Percentiles rank a stretch among this genome's conserved stretches.
phyloP scores from a whole-genome alignment of 2,329 filamentous ascomycete genomes.

The Paracoccidioides brasiliensis region DNA sequence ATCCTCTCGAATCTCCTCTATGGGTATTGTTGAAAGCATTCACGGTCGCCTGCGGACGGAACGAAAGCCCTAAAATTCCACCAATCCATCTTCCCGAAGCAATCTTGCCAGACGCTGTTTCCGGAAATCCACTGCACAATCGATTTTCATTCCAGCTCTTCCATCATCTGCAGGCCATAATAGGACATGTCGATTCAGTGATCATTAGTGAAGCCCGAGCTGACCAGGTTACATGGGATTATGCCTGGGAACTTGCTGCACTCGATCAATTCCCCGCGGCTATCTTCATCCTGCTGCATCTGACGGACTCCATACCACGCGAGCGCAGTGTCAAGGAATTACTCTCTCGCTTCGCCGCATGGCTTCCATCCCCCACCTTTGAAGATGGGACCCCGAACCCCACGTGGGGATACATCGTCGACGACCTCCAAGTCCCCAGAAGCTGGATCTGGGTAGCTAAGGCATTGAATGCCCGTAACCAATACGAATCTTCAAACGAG shows the following conservation, averaged over 20 bases:
- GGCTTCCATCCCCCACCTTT: constrained; percentile 46
- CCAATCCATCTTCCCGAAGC: constrained; percentile 49
- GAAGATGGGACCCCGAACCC: constrained; percentile 29
- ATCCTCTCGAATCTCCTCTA: constrained; percentile 58
- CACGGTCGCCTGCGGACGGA: constrained; percentile 33
- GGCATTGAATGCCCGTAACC: constrained; percentile 65
- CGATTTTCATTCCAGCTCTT: constrained; percentile 78
- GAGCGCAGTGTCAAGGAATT: constrained; percentile 58
- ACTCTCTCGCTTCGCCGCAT: constrained; percentile 56
- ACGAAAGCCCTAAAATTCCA: constrained; percentile 20
- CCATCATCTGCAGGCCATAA: constrained; percentile 44
- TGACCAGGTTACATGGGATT: constrained; percentile 54
- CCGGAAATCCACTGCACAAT: constrained; percentile 59
- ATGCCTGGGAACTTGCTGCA: constrained; percentile 38
- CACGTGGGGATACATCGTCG: constrained; percentile 47
- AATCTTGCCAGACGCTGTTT: constrained; percentile 62
- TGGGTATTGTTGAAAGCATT: constrained; percentile 81
- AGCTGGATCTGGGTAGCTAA: constrained; percentile 80
- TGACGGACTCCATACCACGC: constrained; percentile 51
- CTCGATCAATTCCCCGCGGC: constrained; percentile 57
- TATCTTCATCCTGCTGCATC: constrained; percentile 63
- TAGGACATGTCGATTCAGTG: constrained; percentile 37
- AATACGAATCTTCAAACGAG: constrained; percentile 55
- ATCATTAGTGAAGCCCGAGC: constrained; percentile 46
- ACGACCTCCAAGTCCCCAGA: constrained; percentile 56